Evolutionary conservation across 768 basidiomycete genomes (phyloP), one percentile per base, ranked within the genome.

Genomic region (Suillus occidentalis): DNA sequence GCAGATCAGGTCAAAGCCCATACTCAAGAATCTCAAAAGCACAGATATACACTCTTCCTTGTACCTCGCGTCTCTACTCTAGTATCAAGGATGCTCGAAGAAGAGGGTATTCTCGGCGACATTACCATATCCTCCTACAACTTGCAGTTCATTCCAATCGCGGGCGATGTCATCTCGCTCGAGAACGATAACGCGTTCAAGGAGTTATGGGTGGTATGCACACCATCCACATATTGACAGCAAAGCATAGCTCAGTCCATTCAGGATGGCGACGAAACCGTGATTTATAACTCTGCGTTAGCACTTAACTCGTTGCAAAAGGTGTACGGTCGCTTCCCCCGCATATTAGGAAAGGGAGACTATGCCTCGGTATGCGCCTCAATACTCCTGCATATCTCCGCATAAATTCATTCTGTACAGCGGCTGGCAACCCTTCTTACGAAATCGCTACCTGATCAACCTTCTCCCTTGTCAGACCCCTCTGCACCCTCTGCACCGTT

Each of bases 91-190:
- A 89, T 95, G 67, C 79, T 99, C 52, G 95, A 98, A 72, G 96
- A 99, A 73, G 92, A 97, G 72, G 97, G 97, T n/a, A 96, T 99
- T 1, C 84, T 96, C 18, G 97, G 97, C n/a, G 96, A 98, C 71
- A 83, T 99, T 53, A 89, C 86, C 9, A 86, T 99, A 37, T 87
- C 88, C 22, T 86, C 93, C 36, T 97, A 94, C 77, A 93, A 94
- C 74, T 83, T 99, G 28, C 95, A 96, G 70, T 93, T 98, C 70
- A 94, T 99, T 67, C 95, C 96, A 18, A 72, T 99, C 43, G 96
- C 96, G 64, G 90, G 94, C 20, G 97, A 99, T 75, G 87, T 98
- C 64, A 79, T 99, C 39, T 97, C 95, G 3, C 78, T 99, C 37
- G 97, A 99, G 79, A 78, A 89, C 68, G 93, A 95, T 56, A 84